Evolutionary conservation across 176 grass and related monocot genomes (phyloP).

Genomic region (Elaeis guineensis): DNA sequence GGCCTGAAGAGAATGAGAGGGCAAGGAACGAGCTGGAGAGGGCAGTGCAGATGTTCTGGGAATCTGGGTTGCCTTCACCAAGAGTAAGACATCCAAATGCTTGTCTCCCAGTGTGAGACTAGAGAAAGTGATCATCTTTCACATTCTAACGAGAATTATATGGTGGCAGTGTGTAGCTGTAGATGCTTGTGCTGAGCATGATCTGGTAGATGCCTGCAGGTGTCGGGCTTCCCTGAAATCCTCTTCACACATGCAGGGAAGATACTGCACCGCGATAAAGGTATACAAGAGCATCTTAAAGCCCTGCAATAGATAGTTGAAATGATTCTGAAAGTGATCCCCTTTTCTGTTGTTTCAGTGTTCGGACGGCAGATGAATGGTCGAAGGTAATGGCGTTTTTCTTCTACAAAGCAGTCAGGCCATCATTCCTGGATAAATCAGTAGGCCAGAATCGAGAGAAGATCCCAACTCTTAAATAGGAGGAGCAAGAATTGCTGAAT

Average conservation of each 20-base stretch:
- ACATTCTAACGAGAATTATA: not conserved
- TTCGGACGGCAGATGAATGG: constrained; percentile 61
- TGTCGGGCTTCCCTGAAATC: constrained; percentile 70
- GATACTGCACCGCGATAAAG: constrained; percentile 81
- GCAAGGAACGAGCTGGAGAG: constrained; percentile 69
- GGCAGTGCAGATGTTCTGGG: constrained; percentile 78
- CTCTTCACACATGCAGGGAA: constrained; percentile 90
- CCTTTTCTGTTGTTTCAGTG: constrained; percentile 25
- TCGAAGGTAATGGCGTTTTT: constrained; percentile 86
- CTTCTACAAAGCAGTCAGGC: constrained; percentile 82
- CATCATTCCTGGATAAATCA: constrained; percentile 50
- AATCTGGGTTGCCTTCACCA: constrained; percentile 67
- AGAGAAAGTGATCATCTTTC: no score
- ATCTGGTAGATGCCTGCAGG: constrained; percentile 54
- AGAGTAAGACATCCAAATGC: constrained; percentile 30
- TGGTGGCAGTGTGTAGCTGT: constrained; percentile 65
- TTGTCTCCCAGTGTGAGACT: no score
- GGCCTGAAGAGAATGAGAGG: constrained; percentile 60
- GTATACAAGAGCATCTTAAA: constrained; percentile 13
- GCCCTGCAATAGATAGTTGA: not conserved
- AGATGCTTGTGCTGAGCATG: constrained; percentile 63
- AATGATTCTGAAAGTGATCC: not conserved
- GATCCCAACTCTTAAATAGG: constrained; percentile 57
- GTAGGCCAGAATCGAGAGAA: constrained; percentile 65
- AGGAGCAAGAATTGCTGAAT: not conserved